Conservation (phyloP, 73 alveolate species). For the Symbiodinium natans region DNA sequence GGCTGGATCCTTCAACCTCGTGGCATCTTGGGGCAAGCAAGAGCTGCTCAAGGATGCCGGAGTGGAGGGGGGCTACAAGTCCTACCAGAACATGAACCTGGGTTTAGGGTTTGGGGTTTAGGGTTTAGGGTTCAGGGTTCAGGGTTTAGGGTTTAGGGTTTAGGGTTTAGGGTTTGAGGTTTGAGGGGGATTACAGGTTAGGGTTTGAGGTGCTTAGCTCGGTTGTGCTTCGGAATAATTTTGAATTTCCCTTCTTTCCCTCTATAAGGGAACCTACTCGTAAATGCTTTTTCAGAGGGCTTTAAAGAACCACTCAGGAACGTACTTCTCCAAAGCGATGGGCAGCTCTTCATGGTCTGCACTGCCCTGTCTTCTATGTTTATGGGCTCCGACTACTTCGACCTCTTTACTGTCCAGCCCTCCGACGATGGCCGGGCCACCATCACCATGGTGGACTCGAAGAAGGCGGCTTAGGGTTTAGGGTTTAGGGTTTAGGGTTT, state of each 20-base stretch:
- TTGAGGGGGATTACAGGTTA: too few species aligned
- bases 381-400: slow-evolving; percentile 10
- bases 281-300: too few species aligned
- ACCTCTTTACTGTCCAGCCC: slow-evolving; percentile 17
- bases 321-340: neutral
- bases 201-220: too few species aligned
- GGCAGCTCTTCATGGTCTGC: slow-evolving; percentile 1
- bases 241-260: too few species aligned
- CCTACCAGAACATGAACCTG: slow-evolving; percentile 35
- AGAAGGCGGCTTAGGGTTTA: neutral
- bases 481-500: too few species aligned
- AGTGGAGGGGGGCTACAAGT: neutral
- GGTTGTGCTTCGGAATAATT: too few species aligned
- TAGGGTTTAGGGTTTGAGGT: too few species aligned
- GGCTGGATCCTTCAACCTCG: neutral
- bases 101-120: too few species aligned
- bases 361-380: neutral
- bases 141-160: too few species aligned
- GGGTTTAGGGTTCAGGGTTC: too few species aligned
- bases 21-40: neutral
- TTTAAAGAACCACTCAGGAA: too few species aligned
- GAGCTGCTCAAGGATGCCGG: slow-evolving; percentile 4
- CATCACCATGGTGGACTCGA: neutral
- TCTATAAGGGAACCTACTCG: too few species aligned
- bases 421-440: neutral